Evolutionary conservation across 2,329 filamentous ascomycete genomes (phyloP), one percentile per base, ranked within the genome.

Genomic region (Nemania sp.): DNA sequence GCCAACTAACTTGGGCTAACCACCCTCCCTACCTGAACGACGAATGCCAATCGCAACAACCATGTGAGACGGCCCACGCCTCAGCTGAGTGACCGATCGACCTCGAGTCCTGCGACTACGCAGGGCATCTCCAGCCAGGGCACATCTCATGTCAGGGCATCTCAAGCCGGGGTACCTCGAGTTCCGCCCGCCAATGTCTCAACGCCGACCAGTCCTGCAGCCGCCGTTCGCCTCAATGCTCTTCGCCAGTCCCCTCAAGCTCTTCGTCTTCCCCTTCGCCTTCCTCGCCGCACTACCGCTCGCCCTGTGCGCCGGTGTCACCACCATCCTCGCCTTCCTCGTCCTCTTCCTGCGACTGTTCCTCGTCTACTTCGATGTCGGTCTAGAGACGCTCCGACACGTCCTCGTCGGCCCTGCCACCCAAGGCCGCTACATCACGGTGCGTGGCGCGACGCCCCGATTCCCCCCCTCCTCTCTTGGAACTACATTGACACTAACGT

Each of bases 361-460:
- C 47, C 70, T 88, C 53, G 82, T 89, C 57, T 90, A 89, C 69
- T 74, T 88, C 62, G 86, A 90, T 68, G 78, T 90, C 53, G 82
- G 79, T 45, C 73, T 85, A 18, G 84, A 83, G 7, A 77, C 88
- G 3, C 70, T 89, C 1, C 81, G 83, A 5, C 82, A 83, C 54
- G 83, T 83, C 62, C 73, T 89, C 29, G 75, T 78, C 55, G 76
- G 78, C 61, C 73, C 76, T 60, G 72, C 73, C 52, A 68, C 68
- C 42, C 75, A 72, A 20, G 69, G 65, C 54, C 60, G 71, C 57
- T 71, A 66, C 59, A 37, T 72, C 57, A n/a, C 69, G 56, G 62
- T 64, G 25, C 35, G 56, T 51, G 18, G 15, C 35, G 56, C 48
- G 18, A 17, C 51, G 9, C 12, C 17, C 12, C 46, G 13, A 34